Evolutionary conservation across 1,284 basidiomycete genomes (phyloP), one percentile per base, ranked within the genome.

Genomic region (Volvariella surrecta): DNA sequence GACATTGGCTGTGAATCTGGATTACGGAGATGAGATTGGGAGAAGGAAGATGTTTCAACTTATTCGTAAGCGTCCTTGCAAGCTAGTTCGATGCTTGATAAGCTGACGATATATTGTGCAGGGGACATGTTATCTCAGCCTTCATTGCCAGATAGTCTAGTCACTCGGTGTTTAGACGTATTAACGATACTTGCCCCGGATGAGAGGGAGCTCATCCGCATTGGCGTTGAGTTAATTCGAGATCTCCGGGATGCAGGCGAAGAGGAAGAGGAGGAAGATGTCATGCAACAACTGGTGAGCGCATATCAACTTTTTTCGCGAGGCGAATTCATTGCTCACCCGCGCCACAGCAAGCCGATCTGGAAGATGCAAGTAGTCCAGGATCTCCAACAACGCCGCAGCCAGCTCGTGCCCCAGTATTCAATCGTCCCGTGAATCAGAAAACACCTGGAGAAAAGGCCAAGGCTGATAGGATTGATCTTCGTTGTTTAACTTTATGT

Each of bases 1-100:
- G 18, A 77, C 76, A 49, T 68, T 97, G 19, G 89, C 89, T 0
- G 74, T 89, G 3, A 79, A 85, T 45, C 69, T 92, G 22, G 95
- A 98, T 62, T 98, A 94, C 54, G 79, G 81, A 1, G 95, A 99
- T 65, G 92, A 98, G 62, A 89, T 89, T 50, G 94, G 95, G 3
- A 66, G 93, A 48, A 68, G 92, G 49, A 91, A 89, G 63, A 94
- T 96, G 86, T 90, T 91, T 55, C 73, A 78, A 47, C 76, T 94
- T 32, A 78, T 92, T 49, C 78, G 89, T 85, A 52, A 62, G 84
- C 78, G 17, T 17, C 39, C 10, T 21, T n/a, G 32, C 32, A 17
- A 43, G 13, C 30, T 20, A 21, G 24, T 20, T 37, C 44, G 13
- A 35, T 35, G 13, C 13, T 19, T 35, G 8, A 6, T 45, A 43